Conservation (phyloP, 805 yeast genomes). For the Phaffomyces opuntiae region DNA sequence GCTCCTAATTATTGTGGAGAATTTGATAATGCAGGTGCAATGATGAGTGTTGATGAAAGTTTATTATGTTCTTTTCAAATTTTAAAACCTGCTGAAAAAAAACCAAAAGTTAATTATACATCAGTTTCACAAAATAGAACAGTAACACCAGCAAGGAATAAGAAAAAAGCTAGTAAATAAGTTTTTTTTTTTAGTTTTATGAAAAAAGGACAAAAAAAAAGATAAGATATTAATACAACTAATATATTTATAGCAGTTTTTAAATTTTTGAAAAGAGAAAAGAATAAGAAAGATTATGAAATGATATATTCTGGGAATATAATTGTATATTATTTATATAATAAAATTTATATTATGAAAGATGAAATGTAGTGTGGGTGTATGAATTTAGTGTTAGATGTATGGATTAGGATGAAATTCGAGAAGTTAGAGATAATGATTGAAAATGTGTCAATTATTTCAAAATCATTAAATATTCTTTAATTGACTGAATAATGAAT, state of each 20-base stretch:
- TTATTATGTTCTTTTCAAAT: constrained; percentile 93
- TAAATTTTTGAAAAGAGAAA: neutral
- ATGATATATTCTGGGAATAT: neutral
- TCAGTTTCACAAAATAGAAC: constrained; percentile 39
- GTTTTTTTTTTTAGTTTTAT: neutral
- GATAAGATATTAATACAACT: too few species aligned
- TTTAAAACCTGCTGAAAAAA: constrained; percentile 96
- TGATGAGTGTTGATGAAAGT: constrained; percentile 98
- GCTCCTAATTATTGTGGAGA: constrained; percentile 99
- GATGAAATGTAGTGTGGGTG: neutral
- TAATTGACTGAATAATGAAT: too few species aligned
- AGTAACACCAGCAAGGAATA: constrained; percentile 54
- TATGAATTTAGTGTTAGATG: too few species aligned
- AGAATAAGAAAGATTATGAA: neutral
- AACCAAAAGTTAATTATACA: constrained; percentile 54
- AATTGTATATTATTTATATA: neutral
- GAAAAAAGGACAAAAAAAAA: too few species aligned
- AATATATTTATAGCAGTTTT: too few species aligned
- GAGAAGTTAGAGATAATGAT: too few species aligned
- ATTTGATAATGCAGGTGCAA: constrained; percentile 98
- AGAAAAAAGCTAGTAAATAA: constrained; percentile 43
- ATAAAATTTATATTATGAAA: neutral
- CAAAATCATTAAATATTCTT: too few species aligned
- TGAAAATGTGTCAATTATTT: too few species aligned
- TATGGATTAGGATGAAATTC: too few species aligned